phyloP scores from a whole-genome alignment of 2,329 filamentous ascomycete genomes.

The Moelleriella libera region DNA sequence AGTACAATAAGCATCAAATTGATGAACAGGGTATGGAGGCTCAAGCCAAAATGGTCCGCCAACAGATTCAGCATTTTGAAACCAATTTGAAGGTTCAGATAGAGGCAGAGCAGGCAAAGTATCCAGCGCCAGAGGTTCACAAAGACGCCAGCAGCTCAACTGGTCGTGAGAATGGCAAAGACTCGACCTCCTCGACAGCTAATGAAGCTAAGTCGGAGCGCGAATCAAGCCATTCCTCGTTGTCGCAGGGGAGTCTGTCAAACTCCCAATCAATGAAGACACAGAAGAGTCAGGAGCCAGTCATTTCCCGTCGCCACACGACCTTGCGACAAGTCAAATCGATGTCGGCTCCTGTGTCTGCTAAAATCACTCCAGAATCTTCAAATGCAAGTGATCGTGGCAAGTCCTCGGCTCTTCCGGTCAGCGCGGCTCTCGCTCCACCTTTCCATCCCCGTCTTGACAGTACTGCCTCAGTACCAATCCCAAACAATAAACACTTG shows the following conservation, averaged over 20 bases:
- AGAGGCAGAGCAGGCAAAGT: slow-evolving; percentile 27
- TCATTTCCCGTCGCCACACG: slow-evolving; percentile 7
- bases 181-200: slow-evolving; percentile 5
- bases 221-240: slow-evolving; percentile 5
- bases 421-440: slow-evolving; percentile 31
- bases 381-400: slow-evolving; percentile 12
- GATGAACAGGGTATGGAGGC: slow-evolving; percentile 37
- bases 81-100: slow-evolving; percentile 28
- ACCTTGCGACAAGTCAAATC: slow-evolving; percentile 16
- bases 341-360: slow-evolving; percentile 7
- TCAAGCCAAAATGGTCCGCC: slow-evolving; percentile 25
- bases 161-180: slow-evolving; percentile 6
- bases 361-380: slow-evolving; percentile 8
- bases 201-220: slow-evolving; percentile 6
- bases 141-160: slow-evolving; percentile 8
- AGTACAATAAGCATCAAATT: slow-evolving; percentile 49
- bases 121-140: slow-evolving; percentile 19
- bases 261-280: slow-evolving; percentile 4
- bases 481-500: not conserved
- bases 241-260: slow-evolving; percentile 6
- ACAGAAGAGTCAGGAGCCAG: slow-evolving; percentile 5
- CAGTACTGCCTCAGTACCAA: slow-evolving; percentile 6
- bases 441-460: slow-evolving; percentile 30
- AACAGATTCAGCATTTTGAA: slow-evolving; percentile 36
- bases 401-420: slow-evolving; percentile 24